Percentiles rank a stretch among this genome's conserved stretches.
These are phyloP conservation scores for Aureobasidium pullulans DNA, from an alignment of 2,329 filamentous ascomycete species.

Conservation along the genomic window DNA sequence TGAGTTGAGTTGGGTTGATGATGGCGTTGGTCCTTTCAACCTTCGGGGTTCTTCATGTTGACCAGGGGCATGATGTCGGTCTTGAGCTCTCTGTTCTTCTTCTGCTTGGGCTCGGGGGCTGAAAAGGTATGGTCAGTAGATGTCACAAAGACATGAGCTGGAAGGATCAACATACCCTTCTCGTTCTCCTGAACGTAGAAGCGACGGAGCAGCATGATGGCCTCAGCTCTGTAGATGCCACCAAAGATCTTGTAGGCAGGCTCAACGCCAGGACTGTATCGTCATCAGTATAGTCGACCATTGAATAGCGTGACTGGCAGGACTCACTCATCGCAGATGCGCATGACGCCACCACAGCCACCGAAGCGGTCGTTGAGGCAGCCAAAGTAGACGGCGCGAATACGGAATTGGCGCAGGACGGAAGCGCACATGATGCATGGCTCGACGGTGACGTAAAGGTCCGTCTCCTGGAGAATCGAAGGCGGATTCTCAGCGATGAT, in stretches of 20 bases:
- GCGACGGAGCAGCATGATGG: conserved; percentile 81
- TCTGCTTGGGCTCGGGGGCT: conserved; percentile 58
- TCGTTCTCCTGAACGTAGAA: conserved; percentile 99
- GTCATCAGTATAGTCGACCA: not conserved
- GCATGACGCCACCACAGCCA: conserved; percentile 87
- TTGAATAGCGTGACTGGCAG: not conserved
- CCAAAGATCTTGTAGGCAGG: conserved; percentile 74
- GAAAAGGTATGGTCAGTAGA: not conserved
- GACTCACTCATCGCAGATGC: conserved; percentile 63
- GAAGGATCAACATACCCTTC: conserved; percentile 50
- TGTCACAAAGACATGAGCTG: not conserved
- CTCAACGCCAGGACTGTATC: conserved; percentile 57
- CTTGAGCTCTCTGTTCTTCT: conserved; percentile 57
- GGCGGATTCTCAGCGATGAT: conserved; percentile 59
- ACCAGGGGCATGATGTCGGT: conserved; percentile 46
- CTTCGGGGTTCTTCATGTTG: conserved; percentile 13
- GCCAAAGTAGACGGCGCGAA: conserved; percentile 88
- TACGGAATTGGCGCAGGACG: conserved; percentile 76
- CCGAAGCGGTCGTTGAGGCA: conserved; percentile 96
- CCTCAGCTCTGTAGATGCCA: conserved; percentile 83
- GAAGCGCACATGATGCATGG: conserved; percentile 99
- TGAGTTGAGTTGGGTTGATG: not conserved
- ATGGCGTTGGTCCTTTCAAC: not conserved
- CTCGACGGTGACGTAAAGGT: conserved; percentile 94
- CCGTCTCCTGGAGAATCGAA: conserved; percentile 62